phyloP scores from a whole-genome alignment of 805 yeast genomes.

The Peterozyma toletana region DNA sequence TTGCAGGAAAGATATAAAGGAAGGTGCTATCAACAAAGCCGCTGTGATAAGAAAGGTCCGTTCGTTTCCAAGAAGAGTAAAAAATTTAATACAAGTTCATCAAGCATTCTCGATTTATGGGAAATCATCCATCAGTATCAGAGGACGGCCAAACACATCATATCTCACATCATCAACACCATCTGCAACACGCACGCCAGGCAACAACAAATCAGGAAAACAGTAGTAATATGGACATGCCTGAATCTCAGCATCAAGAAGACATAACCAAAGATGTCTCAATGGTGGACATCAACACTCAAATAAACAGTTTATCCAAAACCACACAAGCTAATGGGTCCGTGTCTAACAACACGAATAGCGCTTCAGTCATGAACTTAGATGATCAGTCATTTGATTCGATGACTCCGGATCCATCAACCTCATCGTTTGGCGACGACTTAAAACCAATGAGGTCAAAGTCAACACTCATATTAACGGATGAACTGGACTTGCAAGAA shows the following conservation, averaged over 20 bases:
- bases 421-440: conserved; percentile 7
- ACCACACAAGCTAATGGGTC: not conserved
- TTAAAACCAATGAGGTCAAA: conserved; percentile 41
- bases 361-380: conserved; percentile 10
- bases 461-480: conserved; percentile 66
- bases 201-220: not conserved
- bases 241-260: conserved; percentile 7
- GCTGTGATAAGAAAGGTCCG: too few relatives aligned
- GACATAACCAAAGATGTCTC: conserved; percentile 22
- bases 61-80: too few relatives aligned
- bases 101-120: too few relatives aligned
- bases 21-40: too few relatives aligned
- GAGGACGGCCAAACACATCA: too few relatives aligned
- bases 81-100: too few relatives aligned
- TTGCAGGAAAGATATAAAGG: too few relatives aligned
- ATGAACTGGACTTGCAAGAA: conserved; percentile 44
- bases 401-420: not conserved
- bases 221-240: conserved; percentile 1
- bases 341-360: not conserved
- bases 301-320: conserved; percentile 2
- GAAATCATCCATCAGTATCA: too few relatives aligned
- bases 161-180: too few relatives aligned
- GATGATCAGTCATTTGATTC: conserved; percentile 2
- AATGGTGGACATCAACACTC: conserved; percentile 22
- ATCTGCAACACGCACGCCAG: too few relatives aligned